Evolutionary conservation across 2,329 filamentous ascomycete species (phyloP).

Genomic region (Clonostachys chloroleuca): DNA sequence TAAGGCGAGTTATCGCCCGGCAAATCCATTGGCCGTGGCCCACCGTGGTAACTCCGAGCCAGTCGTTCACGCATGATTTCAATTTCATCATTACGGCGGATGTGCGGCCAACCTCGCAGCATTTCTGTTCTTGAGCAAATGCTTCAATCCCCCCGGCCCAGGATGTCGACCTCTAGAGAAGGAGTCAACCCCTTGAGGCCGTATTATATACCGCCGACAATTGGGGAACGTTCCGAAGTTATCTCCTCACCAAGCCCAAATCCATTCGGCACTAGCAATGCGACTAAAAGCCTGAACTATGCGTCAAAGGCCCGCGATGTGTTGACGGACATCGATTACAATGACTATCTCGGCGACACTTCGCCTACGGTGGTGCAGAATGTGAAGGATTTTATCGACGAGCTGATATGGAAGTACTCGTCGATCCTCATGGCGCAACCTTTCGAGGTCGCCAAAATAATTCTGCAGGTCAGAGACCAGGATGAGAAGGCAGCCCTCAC

Average conservation of each 20-base stretch:
- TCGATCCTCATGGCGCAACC: conserved; percentile 87
- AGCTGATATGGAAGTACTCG: conserved; percentile 87
- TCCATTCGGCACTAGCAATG: conserved; percentile 28
- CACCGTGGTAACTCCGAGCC: conserved; percentile 4
- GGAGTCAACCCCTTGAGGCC: conserved; percentile 62
- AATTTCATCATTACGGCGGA: conserved; percentile 10
- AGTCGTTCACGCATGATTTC: conserved; percentile 3
- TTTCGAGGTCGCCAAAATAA: conserved; percentile 93
- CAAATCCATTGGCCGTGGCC: conserved; percentile 27
- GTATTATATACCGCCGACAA: conserved; percentile 63
- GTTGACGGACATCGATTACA: conserved; percentile 87
- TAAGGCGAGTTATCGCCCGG: conserved; percentile 20
- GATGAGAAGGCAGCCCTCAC: conserved; percentile 34
- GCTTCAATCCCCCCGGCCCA: conserved; percentile 16
- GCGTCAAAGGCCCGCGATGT: conserved; percentile 71
- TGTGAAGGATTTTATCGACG: conserved; percentile 73
- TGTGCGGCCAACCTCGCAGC: conserved; percentile 3
- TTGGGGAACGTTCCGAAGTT: conserved; percentile 38
- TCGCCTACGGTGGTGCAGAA: conserved; percentile 73
- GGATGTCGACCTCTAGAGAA: conserved; percentile 38
- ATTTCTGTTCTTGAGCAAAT: conserved; percentile 12
- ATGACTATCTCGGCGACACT: conserved; percentile 74
- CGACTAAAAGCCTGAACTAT: conserved; percentile 24
- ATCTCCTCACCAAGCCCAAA: conserved; percentile 33
- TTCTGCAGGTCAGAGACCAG: conserved; percentile 72